These are phyloP conservation scores for Erigeron philadelphicus DNA, from an alignment of 140 eudicot genomes.

Conservation along the genomic window DNA sequence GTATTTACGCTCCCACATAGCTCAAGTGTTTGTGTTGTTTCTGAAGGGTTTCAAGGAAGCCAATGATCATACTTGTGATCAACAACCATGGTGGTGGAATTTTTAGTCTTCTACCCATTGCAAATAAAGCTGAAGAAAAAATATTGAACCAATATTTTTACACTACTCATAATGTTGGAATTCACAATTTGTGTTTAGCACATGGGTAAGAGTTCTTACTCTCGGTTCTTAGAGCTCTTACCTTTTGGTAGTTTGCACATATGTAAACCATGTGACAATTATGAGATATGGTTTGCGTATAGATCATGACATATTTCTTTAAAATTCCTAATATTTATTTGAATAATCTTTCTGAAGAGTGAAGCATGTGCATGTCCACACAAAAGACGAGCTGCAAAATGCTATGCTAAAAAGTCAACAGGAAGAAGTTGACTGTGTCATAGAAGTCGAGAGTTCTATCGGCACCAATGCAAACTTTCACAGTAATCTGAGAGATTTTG, in stretches of 20 bases:
- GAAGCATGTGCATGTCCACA: slow-evolving; percentile 70
- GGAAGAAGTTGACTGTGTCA: slow-evolving; percentile 63
- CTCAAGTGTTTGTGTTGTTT: slow-evolving; percentile 1
- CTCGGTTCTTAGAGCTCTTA: not conserved
- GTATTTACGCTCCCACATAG: slow-evolving; percentile 13
- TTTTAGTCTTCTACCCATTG: slow-evolving; percentile 89
- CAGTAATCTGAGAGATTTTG: slow-evolving; percentile 54
- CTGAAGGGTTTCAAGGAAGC: slow-evolving; percentile 66
- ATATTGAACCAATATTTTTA: slow-evolving; percentile 71
- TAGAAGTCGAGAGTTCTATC: slow-evolving; percentile 87
- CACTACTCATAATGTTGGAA: slow-evolving; percentile 68
- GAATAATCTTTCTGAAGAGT: slow-evolving; percentile 45
- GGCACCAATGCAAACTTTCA: slow-evolving; percentile 70
- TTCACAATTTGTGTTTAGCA: slow-evolving; percentile 64
- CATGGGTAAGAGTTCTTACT: slow-evolving; percentile 54
- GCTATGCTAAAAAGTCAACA: slow-evolving; percentile 55
- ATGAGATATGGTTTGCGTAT: no score
- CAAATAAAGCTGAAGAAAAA: slow-evolving; percentile 49
- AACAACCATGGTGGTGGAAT: slow-evolving; percentile 98
- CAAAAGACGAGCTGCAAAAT: slow-evolving; percentile 56
- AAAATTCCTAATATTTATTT: slow-evolving; percentile 19
- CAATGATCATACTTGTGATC: slow-evolving; percentile 59
- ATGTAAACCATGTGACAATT: not conserved
- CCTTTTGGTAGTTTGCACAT: not conserved
- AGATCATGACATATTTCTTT: not conserved